Evolutionary conservation across 495 filamentous ascomycete species (phyloP), one percentile per base, ranked within the genome.

Genomic region (Neurospora terricola): DNA sequence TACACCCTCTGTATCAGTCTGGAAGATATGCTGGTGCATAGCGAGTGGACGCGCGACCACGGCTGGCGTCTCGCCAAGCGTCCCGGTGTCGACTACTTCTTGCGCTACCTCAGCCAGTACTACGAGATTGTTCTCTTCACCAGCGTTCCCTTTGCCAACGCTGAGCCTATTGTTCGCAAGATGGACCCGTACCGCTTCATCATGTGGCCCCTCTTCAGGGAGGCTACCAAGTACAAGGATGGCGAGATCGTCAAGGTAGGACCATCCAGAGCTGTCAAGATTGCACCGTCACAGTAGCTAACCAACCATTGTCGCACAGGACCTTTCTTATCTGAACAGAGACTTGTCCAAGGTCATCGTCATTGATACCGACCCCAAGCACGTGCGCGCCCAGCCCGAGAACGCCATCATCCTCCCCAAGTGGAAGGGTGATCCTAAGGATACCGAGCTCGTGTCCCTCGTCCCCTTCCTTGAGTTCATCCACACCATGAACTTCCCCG

Each of bases 91-190:
- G 96, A 99, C 83, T 99, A 99, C 85, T 98, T 99, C 85, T 82
- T 99, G 71, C 93, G 92, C 78, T 99, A 99, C 80, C 86, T 99
- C 45, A 94, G 91, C 82, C 93, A 97, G 80, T 98, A 98, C 86
- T 99, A 97, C 81, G 96, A 99, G 80, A 86, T 99, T 30, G 96
- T 98, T 43, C 88, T 99, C 66, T 99, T 97, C 85, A 98, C 96
- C 37, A 93, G 87, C 72, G 89, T 94, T 18, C 92, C 94, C 5
- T 91, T 88, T 76, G 89, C 89, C 79, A 91, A 91, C 74, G 96
- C 89, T 11, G 94, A 97, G 72, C 93, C 93, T 18, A 86, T 99
- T 30, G 90, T 97, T 75, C 88, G 92, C 69, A 99, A 99, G 82
- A 86, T 99, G 45, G 96, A 98, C 80, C 96, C 94, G n/a, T 98